phyloP scores from a whole-genome alignment of 441 rosid species.

The Pelargonium cotyledonis region DNA sequence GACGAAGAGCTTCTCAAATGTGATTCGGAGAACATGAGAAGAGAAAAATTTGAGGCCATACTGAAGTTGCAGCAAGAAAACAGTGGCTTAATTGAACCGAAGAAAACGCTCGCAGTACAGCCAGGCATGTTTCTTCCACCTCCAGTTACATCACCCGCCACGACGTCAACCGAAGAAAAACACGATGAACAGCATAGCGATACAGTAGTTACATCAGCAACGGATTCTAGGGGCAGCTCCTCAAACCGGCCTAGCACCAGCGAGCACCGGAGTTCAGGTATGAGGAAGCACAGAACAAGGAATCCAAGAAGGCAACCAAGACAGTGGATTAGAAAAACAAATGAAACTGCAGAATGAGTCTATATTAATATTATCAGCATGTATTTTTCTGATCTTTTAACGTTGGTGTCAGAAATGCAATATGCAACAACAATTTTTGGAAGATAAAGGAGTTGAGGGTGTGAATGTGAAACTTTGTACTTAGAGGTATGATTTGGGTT shows the following conservation, averaged over 20 bases:
- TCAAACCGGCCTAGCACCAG: slow-evolving; percentile 31
- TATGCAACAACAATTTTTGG: background rate
- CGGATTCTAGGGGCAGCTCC: slow-evolving; percentile 26
- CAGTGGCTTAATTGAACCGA: slow-evolving; percentile 60
- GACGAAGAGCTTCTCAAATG: slow-evolving; percentile 36
- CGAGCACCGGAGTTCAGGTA: slow-evolving; percentile 22
- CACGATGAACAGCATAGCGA: slow-evolving; percentile 26
- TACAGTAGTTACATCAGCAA: slow-evolving; percentile 20
- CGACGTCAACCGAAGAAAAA: slow-evolving; percentile 27
- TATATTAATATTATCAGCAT: background rate
- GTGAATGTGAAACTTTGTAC: background rate
- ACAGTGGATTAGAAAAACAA: slow-evolving; percentile 43
- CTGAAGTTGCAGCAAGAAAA: slow-evolving; percentile 54
- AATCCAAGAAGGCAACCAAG: slow-evolving; percentile 28
- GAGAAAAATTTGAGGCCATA: slow-evolving; percentile 55
- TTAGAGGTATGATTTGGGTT: too few species aligned
- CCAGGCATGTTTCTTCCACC: slow-evolving; percentile 70
- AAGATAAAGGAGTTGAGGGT: background rate
- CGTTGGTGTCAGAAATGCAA: background rate
- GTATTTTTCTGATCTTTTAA: background rate
- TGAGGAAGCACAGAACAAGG: slow-evolving; percentile 24
- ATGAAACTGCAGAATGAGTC: slow-evolving; percentile 20
- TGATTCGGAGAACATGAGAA: slow-evolving; percentile 48
- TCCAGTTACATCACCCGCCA: slow-evolving; percentile 23
- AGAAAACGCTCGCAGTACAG: slow-evolving; percentile 40